phyloP scores from a whole-genome alignment of 2,329 filamentous ascomycete genomes.

The Rutstroemia sp. region DNA sequence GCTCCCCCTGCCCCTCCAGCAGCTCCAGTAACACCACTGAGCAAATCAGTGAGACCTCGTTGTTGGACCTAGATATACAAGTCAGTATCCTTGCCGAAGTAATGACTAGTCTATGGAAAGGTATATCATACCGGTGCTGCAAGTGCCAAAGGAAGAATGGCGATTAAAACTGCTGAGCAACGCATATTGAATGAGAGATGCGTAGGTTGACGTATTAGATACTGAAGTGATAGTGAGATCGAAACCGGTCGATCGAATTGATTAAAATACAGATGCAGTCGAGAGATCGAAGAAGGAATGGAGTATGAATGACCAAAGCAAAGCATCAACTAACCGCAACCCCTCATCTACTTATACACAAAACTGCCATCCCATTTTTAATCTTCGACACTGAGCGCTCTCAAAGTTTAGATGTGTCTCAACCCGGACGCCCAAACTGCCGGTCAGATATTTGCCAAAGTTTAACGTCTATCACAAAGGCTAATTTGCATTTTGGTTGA shows the following conservation, averaged over 20 bases:
- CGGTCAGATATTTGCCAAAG: not conserved
- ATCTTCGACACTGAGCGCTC: too few species aligned
- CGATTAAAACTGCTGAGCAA: not conserved
- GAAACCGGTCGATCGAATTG: not conserved
- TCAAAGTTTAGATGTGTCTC: too few species aligned
- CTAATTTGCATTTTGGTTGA: too few species aligned
- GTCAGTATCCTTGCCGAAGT: too few species aligned
- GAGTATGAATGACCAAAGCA: too few species aligned
- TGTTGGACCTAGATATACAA: not conserved
- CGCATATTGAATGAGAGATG: not conserved
- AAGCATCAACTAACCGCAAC: too few species aligned
- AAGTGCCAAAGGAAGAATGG: not conserved
- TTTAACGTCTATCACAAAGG: not conserved
- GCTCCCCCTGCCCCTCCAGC: not conserved
- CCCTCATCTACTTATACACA: not conserved
- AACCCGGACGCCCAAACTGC: not conserved
- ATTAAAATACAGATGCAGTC: too few species aligned
- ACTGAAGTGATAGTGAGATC: not conserved
- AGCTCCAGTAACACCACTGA: not conserved
- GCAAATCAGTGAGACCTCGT: not conserved
- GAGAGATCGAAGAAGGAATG: too few species aligned
- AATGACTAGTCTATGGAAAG: too few species aligned
- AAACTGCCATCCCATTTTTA: too few species aligned
- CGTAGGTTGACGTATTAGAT: not conserved
- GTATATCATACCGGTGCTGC: not conserved